These are phyloP conservation scores for Annona cherimola DNA, from an alignment of 164 flowering plant species.

Conservation along the genomic window DNA sequence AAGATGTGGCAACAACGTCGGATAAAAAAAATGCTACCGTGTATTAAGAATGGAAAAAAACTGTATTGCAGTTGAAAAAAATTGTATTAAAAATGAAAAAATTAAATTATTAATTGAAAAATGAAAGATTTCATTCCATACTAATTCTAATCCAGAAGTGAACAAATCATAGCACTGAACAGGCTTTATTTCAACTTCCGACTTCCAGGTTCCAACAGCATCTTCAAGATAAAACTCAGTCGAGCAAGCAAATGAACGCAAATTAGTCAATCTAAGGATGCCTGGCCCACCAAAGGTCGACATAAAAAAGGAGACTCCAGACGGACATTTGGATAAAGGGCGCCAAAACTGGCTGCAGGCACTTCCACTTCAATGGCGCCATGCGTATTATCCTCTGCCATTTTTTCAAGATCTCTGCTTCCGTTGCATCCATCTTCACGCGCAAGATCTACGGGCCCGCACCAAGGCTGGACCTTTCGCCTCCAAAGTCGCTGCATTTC, in stretches of 20 bases:
- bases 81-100: no score
- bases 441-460: slow-evolving; percentile 1
- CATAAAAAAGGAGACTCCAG: neutral
- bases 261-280: neutral
- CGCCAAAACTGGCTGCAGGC: slow-evolving; percentile 16
- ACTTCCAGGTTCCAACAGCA: no score
- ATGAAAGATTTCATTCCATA: no score
- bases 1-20: no score
- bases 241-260: neutral
- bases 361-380: slow-evolving; percentile 37
- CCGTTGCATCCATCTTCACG: slow-evolving; percentile 11
- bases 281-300: neutral
- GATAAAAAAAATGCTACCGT: no score
- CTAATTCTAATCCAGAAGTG: no score
- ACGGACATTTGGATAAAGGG: slow-evolving; percentile 1
- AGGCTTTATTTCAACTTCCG: no score
- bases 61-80: no score
- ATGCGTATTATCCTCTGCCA: slow-evolving; percentile 28
- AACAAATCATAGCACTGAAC: no score
- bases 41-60: no score
- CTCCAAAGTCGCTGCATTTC: slow-evolving; percentile 20
- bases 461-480: slow-evolving; percentile 3
- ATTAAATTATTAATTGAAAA: no score
- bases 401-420: slow-evolving; percentile 10
- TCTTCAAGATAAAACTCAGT: neutral